Evolutionary conservation across 768 basidiomycete species (phyloP), one percentile per base, ranked within the genome.

Genomic region (Hypholoma fasciculare): DNA sequence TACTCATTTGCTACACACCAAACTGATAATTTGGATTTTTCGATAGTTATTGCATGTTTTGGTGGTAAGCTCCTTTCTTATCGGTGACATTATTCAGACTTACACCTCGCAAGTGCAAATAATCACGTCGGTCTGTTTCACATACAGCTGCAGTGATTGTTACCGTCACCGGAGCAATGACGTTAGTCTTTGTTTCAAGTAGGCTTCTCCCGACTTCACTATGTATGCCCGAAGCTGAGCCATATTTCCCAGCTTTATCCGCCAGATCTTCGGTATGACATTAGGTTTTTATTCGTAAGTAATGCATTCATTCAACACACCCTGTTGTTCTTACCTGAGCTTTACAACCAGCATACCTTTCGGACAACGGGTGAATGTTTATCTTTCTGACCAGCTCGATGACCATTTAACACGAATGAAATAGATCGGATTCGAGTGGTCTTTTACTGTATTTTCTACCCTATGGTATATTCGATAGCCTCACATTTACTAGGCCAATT

Each of bases 141-240:
- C 75, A 2, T 75, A 76, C 54, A 75, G 74, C 56, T 75, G 73
- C 55, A 73, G 73, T 48, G 75, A 76, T 59, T 76, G 75, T 58
- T 74, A 75, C 59, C 66, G 69, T 16, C 65, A 67, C 4, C 65
- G 72, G 19, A 75, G 74, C 57, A 74, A 74, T 54, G 75, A 76
- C 44, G 72, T 72, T 27, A 75, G 74, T 53, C 73, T 72, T 49
- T 75, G 74, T 52, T 76, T 76, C 63, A 75, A 72, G 75, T 75
- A 49, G 5, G 70, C 64, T 9, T 9, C 6, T 34, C 30, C 6
- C 11, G 27, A 44, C 46, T 20, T 4, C 3, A 38, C n/a, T 12
- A 4, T 39, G 14, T 12, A 8, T 49, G 14, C 20, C 47, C 14
- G 2, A 27, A 30, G 27, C 5, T 34, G 23, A 52, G 40, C 17